Conservation (phyloP, 495 filamentous ascomycete genomes). For the Recurvomyces mirabilis region DNA sequence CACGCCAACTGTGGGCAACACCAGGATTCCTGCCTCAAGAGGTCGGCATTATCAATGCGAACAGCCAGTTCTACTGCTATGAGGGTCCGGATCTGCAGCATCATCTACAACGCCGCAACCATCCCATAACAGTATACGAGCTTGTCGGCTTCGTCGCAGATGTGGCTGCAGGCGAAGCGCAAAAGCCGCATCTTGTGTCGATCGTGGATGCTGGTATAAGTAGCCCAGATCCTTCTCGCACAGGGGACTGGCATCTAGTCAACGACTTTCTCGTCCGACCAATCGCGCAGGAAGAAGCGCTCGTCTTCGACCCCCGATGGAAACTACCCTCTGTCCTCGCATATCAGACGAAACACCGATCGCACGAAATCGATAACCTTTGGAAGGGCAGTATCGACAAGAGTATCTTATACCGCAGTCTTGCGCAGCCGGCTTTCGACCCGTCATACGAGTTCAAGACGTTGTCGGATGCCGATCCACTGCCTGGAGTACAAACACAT, state of each 20-base stretch:
- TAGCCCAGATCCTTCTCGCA: constrained; percentile 33
- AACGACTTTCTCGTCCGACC: constrained; percentile 91
- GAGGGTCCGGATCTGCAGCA: constrained; percentile 76
- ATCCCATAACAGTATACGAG: constrained; percentile 74
- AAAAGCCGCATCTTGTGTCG: constrained; percentile 83
- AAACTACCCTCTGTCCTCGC: constrained; percentile 79
- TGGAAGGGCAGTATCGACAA: constrained; percentile 83
- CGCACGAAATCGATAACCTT: constrained; percentile 63
- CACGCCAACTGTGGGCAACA: constrained; percentile 69
- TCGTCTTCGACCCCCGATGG: constrained; percentile 80
- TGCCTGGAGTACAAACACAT: constrained; percentile 55
- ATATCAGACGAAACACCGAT: constrained; percentile 67
- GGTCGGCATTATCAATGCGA: constrained; percentile 75
- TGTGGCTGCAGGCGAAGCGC: constrained; percentile 68
- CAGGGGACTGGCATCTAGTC: constrained; percentile 80
- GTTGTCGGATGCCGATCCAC: constrained; percentile 53
- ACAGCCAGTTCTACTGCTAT: constrained; percentile 74
- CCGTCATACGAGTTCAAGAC: constrained; percentile 40
- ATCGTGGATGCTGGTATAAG: constrained; percentile 63
- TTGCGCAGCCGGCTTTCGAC: constrained; percentile 46
- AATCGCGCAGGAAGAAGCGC: constrained; percentile 67
- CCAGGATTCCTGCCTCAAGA: constrained; percentile 87
- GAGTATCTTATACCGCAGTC: constrained; percentile 67
- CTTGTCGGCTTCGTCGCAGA: constrained; percentile 84
- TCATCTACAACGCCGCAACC: constrained; percentile 49